Base-by-base conservation (phyloP, 768 basidiomycete species). In the Tubosaeta sp. region DNA sequence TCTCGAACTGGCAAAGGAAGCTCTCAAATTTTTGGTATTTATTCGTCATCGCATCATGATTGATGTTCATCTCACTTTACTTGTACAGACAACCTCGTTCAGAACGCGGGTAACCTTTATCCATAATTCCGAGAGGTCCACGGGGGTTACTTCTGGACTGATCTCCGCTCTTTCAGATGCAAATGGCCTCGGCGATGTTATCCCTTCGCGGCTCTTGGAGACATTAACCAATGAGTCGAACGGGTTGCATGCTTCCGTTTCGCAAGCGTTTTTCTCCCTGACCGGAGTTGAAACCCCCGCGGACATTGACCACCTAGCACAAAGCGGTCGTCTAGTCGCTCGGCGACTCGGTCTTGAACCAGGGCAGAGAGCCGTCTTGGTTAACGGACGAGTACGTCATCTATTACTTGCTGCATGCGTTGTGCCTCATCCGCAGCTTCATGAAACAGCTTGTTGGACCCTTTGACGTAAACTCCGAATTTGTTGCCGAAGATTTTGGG, bases 351-450 rank as follows among this genome's bases (percentile, higher is more conserved):
- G 77, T n/a, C 61, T 94, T 26, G 58, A 65, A 13, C 79, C 84
- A 2, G 87, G 86, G 0, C 70, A 85, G 52, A 74, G 74, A 19
- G 89, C 78, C 1, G 52, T 97, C 34, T 54, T 95, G 33, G 72
- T 90, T 47, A 97, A 97, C 59, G 95, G 95, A 25, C 76, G 95
- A 31, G 92, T 95, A 63, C 65, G 86, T 72, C 8, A 14, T 53
- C 3, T 22, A 9, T 52, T 25, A 17, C 25, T 17, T 4, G 4
- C 5, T 26, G 26, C 29, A 33, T 29, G 29, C 34, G 6, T 46
- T 48, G 39, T 41, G 12, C 52, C 54, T 58, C 43, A 53, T 43
- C 29, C 12, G 32, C 6, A 34, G 22, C 45, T 26, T 52, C 47
- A 26, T 49, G 29, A 33, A 49, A 50, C 35, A 95, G 94, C 69